Base-by-base conservation (phyloP, 306 rosid genomes). In the Hippophae tibetana region DNA sequence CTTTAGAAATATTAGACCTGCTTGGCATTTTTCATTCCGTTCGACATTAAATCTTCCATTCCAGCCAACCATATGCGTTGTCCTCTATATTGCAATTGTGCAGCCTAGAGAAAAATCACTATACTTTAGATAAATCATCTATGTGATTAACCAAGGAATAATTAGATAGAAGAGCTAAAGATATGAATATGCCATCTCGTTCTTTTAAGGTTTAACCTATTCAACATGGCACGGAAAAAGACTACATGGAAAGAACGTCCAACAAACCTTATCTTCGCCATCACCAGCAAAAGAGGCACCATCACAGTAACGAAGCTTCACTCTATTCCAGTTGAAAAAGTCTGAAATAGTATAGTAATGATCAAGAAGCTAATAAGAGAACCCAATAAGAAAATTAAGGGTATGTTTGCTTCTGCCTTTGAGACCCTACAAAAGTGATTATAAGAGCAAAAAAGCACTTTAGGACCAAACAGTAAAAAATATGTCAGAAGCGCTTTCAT, bases 261-360 rank as follows among this genome's bases (percentile, higher is more conserved):
- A 9, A 38, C 70, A 3, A 69, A 92, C 99, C 96, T 72, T 74
- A 51, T 85, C 63, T 66, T 86, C 93, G 65, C 74, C 47, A 54
- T 88, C 97, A 46, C 99, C 99, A 13, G 90, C 26, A 59, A 93
- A 93, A 43, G 99, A 93, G 54, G 95, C 99, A 31, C 99, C 99
- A 52, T 92, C 99, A 67, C 99, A 93, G 50, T 93, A 93, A n/a
- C 99, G 97, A 70, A 93, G 79, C 80, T 93, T 93, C 25, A 82
- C 86, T 77, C 99, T 77, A 60, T 88, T 93, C 97, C 97, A 93
- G 72, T 87, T 93, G 82, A 70, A 88, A 80, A 93, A 88, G 65
- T 88, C 99, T 92, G 75, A 71, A 73, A 74, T 18, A 18, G 23
- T 27, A 47, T 51, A 42, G 52, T 67, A 57, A 54, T 59, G 58